Evolutionary conservation across 805 yeast species (phyloP), one percentile per base, ranked within the genome.

Genomic region (Candida methanosorbosa): DNA sequence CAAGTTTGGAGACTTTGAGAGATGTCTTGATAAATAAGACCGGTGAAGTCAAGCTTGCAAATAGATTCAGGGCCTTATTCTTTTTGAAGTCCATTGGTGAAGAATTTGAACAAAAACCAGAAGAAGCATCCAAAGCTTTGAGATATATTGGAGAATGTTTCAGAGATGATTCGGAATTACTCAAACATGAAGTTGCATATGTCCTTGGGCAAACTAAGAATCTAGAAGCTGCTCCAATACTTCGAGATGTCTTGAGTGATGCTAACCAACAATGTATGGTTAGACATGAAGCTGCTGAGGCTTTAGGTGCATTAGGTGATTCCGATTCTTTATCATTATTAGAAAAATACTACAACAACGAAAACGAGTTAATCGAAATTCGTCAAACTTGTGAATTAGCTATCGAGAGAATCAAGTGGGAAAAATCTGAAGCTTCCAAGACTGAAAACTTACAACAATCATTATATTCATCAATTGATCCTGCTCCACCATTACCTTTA

Each of bases 201-300:
- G 97, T 90, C 11, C 64, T 92, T 39, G 99, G 99, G 30, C 99
- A 92, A 63, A 88, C 96, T 31, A 79, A 83, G 56, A 88, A 88
- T 63, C 54, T 78, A 46, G 59, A 73, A 37, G 86, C 95, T 38
- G 83, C 90, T 40, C 81, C 84, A 32, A 68, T 76, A 32, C 70
- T 92, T 40, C 72, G 85, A 56, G 68, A 69, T 7, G 95, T 86
- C 17, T 69, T 92, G 49, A 60, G 63, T 32, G 78, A 80, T 56
- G 51, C 55, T 18, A 45, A 65, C 13, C 97, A 90, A 64, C 92
- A 83, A 54, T 68, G 83, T 40, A 92, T 92, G 97, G 99, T 92
- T 25, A 81, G 99, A 59, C 99, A 92, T 59, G 99, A 92, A 61
- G 98, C 98, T 14, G 98, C 98, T 7, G 99, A 92, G 62, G 98